Evolutionary conservation across 768 basidiomycete species (phyloP), one percentile per base, ranked within the genome.

Genomic region (Mycena pura): DNA sequence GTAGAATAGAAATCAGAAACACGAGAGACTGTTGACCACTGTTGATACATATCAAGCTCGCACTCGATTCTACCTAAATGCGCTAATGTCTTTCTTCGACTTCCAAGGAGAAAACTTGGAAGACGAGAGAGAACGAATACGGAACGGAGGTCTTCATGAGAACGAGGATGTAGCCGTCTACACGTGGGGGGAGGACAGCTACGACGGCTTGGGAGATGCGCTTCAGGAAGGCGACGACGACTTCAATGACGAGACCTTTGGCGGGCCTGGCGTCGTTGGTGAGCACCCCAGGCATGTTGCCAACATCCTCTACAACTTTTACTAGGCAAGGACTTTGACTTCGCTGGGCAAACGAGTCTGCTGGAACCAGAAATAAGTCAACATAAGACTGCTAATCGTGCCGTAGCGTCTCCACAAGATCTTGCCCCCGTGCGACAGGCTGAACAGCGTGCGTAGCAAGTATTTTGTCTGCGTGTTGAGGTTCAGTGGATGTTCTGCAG

Each of bases 241-340:
- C 67, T 73, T 96, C 68, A 99, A 99, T 76, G 94, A 96, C 75
- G 95, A 96, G 80, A 99, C 97, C 3, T 99, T 99, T 77, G 97
- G 96, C 28, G 84, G 77, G 38, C 65, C 78, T 48, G 88, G 82
- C 31, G 76, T 71, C 64, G 85, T 96, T 59, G 93, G 95, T 95
- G 72, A 82, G 90, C 63, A 60, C 60, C 38, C 51, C 50, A 22
- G 55, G 34, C 57, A 54, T 49, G 44, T 54, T 51, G 40, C 25
- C 5, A 22, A 29, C 28, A 57, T 57, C 25, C 52, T 65, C 44
- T 56, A 44, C 62, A 44, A 29, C 60, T 60, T 65, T 65, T 48
- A 49, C 50, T 64, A 95, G 95, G 92, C 73, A 92, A 89, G 72
- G 95, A 96, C 76, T 97, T 96, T 72, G 93, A 96, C 79, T 97